phyloP scores from a whole-genome alignment of 768 basidiomycete species.

The Neoboletus brunneissimus region DNA sequence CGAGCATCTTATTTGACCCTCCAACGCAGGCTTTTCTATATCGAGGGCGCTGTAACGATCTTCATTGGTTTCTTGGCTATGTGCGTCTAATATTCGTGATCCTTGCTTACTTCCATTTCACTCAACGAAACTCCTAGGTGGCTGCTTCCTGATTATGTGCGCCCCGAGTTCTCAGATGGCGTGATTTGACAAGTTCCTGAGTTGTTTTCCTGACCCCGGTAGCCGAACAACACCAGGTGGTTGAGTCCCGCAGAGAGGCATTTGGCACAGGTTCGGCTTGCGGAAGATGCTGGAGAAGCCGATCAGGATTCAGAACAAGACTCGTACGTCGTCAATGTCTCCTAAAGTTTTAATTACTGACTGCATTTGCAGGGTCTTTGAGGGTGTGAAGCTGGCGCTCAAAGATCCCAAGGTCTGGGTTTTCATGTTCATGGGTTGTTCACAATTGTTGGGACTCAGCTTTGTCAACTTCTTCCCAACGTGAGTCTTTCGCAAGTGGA shows the following conservation, averaged over 20 bases:
- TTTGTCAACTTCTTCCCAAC: conserved; percentile 63
- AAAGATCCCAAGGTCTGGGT: conserved; percentile 53
- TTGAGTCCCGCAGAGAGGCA: conserved; percentile 47
- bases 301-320: conserved; percentile 56
- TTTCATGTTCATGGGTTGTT: conserved; percentile 52
- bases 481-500: conserved; percentile 24
- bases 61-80: conserved; percentile 53
- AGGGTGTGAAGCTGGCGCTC: conserved; percentile 46
- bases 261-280: conserved; percentile 63
- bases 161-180: conserved; percentile 13
- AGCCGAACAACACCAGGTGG: conserved; percentile 67
- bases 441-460: conserved; percentile 55
- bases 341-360: neutral
- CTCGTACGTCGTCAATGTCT: conserved; percentile 42
- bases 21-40: conserved; percentile 62
- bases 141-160: conserved; percentile 58
- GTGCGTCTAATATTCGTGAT: conserved; percentile 27
- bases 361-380: conserved; percentile 12
- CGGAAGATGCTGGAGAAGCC: conserved; percentile 67
- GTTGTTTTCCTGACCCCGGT: neutral
- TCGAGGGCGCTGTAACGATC: conserved; percentile 67
- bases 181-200: neutral
- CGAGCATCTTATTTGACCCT: neutral
- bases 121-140: conserved; percentile 38
- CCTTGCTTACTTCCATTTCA: neutral